These are phyloP conservation scores for Earliella scabrosa DNA, from an alignment of 1,284 basidiomycete genomes.

Conservation along the genomic window DNA sequence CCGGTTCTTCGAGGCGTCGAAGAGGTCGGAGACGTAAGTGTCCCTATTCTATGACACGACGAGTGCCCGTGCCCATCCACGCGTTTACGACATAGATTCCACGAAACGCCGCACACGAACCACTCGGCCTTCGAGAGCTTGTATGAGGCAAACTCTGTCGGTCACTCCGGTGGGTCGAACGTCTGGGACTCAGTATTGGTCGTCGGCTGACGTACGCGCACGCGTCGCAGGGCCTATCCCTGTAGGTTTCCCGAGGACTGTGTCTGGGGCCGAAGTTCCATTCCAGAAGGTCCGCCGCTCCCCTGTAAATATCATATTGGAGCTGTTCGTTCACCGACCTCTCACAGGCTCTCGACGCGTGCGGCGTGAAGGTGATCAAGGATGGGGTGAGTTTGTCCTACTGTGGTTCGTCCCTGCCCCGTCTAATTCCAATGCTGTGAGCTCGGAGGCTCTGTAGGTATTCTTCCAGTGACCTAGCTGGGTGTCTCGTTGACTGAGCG, in stretches of 20 bases:
- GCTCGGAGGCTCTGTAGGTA: slow-evolving; percentile 26
- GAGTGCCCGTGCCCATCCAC: background rate
- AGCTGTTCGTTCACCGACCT: background rate
- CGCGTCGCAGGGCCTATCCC: slow-evolving; percentile 10
- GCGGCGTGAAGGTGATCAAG: slow-evolving; percentile 18
- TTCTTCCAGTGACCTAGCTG: background rate
- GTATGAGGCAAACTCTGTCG: slow-evolving; percentile 3
- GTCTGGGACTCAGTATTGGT: too few species aligned
- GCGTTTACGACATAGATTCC: background rate
- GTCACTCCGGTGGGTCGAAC: slow-evolving; percentile 15
- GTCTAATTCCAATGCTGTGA: background rate
- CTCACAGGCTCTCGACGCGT: slow-evolving; percentile 15
- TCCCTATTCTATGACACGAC: background rate
- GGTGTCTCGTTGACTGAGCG: background rate
- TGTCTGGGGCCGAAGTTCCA: slow-evolving; percentile 10
- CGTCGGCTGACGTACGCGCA: too few species aligned
- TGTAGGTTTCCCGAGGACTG: slow-evolving; percentile 9
- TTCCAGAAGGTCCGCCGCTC: slow-evolving; percentile 16
- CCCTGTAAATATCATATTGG: background rate
- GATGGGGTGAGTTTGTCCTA: slow-evolving; percentile 17
- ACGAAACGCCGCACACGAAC: background rate
- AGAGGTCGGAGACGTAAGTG: slow-evolving; percentile 23
- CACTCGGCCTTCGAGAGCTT: background rate
- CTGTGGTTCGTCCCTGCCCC: background rate
- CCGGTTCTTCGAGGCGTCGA: slow-evolving; percentile 23